phyloP scores from a whole-genome alignment of 2,329 filamentous ascomycete species.

The Alternaria tenuissima region DNA sequence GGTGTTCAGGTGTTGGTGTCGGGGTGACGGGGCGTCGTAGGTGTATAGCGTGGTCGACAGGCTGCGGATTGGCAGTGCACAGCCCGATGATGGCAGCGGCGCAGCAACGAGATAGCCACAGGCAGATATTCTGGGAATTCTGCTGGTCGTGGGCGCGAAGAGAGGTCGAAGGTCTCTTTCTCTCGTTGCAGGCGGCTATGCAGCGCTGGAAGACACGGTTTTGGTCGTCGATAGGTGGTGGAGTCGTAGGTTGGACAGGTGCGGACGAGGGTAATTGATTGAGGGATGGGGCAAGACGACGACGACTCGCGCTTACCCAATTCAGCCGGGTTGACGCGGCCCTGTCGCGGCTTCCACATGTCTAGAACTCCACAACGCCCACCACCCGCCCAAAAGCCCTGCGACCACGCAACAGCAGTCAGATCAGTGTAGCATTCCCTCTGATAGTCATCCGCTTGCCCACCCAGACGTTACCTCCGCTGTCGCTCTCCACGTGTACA shows the following conservation, averaged over 20 bases:
- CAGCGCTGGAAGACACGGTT: conserved; percentile 14
- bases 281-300: conserved; percentile 24
- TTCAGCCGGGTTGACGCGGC: conserved; percentile 21
- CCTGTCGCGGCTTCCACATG: conserved; percentile 25
- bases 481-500: background rate
- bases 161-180: background rate
- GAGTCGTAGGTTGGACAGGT: conserved; percentile 17
- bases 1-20: conserved; percentile 14
- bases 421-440: background rate
- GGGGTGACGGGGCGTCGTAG: conserved; percentile 19
- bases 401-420: conserved; percentile 12
- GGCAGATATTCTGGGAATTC: conserved; percentile 22
- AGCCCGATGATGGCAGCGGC: conserved; percentile 33
- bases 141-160: conserved; percentile 8
- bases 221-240: conserved; percentile 14
- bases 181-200: conserved; percentile 15
- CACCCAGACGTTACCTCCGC: background rate
- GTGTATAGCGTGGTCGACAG: conserved; percentile 17
- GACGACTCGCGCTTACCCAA: conserved; percentile 21
- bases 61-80: conserved; percentile 31
- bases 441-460: background rate
- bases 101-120: conserved; percentile 25
- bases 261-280: conserved; percentile 24
- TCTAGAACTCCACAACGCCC: conserved; percentile 22
- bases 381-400: conserved; percentile 4